A percentile compares a stretch with the other conserved stretches of the same genome.
Evolutionary conservation across 2,329 filamentous ascomycete species (phyloP).

Genomic region (Akanthomyces lecanii): DNA sequence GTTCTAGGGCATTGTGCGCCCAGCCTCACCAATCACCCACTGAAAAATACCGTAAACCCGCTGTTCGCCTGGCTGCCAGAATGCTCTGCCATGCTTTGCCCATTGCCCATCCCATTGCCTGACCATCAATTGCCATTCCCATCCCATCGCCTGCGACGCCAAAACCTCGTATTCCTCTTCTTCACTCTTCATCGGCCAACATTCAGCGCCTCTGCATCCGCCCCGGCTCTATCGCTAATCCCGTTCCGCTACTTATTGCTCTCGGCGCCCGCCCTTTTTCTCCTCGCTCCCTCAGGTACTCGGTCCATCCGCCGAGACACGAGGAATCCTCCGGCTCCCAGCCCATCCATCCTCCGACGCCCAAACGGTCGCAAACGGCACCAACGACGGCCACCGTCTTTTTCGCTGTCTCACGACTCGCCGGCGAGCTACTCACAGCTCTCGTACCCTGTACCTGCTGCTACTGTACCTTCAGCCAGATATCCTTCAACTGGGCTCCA

Average conservation of each 20-base stretch:
- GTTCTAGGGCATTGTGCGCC: not conserved
- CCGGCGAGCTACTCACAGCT: not conserved
- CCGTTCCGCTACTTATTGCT: constrained; percentile 8
- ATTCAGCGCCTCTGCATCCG: not conserved
- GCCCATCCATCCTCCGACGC: not conserved
- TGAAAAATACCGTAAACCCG: too few relatives aligned
- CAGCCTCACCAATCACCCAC: too few relatives aligned
- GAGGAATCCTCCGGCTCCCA: not conserved
- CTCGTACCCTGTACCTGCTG: not conserved
- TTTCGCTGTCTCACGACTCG: not conserved
- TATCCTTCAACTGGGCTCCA: not conserved
- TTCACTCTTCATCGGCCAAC: not conserved
- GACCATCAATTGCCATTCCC: not conserved
- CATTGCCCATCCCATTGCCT: not conserved
- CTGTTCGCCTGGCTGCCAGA: too few relatives aligned
- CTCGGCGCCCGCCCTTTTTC: not conserved
- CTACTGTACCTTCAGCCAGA: not conserved
- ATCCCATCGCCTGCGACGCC: not conserved
- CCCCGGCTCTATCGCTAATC: not conserved
- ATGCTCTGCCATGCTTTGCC: not conserved
- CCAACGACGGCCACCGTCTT: not conserved
- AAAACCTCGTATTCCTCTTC: constrained; percentile 5
- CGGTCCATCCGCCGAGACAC: not conserved
- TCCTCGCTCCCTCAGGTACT: not conserved
- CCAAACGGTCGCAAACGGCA: not conserved